Evolutionary conservation across 2,329 filamentous ascomycete genomes (phyloP).

Genomic region (Alternaria ventricosa): DNA sequence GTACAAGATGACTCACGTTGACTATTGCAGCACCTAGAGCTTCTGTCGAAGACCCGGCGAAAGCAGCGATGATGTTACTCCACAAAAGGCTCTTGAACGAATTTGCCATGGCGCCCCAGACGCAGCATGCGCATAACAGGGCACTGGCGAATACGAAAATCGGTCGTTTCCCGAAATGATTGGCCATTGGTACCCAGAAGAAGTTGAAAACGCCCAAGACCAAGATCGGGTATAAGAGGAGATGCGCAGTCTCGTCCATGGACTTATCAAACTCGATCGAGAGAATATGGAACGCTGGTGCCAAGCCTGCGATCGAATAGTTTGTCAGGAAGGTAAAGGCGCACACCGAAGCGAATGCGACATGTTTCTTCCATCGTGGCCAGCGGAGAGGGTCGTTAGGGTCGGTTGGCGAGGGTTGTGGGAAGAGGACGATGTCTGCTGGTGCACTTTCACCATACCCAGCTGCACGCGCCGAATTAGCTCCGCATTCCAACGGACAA

Average conservation of each 20-base stretch:
- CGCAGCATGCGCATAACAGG: slow-evolving; percentile 54
- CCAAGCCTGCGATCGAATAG: slow-evolving; percentile 54
- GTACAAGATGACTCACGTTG: slow-evolving; percentile 27
- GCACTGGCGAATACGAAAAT: slow-evolving; percentile 54
- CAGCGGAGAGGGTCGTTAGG: slow-evolving; percentile 59
- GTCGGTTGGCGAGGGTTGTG: slow-evolving; percentile 55
- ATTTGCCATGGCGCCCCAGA: slow-evolving; percentile 55
- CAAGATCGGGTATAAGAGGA: slow-evolving; percentile 53
- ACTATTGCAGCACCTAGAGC: slow-evolving; percentile 52
- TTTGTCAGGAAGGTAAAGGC: slow-evolving; percentile 58
- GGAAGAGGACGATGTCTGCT: slow-evolving; percentile 52
- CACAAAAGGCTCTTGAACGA: slow-evolving; percentile 54
- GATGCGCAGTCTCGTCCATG: slow-evolving; percentile 52
- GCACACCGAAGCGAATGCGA: slow-evolving; percentile 46
- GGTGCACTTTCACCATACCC: background rate
- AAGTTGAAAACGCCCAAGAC: slow-evolving; percentile 60
- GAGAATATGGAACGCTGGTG: slow-evolving; percentile 53
- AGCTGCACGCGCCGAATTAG: slow-evolving; percentile 1
- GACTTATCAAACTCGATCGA: slow-evolving; percentile 55
- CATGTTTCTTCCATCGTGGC: slow-evolving; percentile 56
- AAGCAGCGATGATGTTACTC: slow-evolving; percentile 55
- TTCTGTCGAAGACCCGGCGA: slow-evolving; percentile 55
- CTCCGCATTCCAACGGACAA: background rate
- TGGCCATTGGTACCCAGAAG: slow-evolving; percentile 59
- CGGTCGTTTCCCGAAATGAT: slow-evolving; percentile 57